Conservation (phyloP, 805 yeast species). For the Sugiyamaella americana region DNA sequence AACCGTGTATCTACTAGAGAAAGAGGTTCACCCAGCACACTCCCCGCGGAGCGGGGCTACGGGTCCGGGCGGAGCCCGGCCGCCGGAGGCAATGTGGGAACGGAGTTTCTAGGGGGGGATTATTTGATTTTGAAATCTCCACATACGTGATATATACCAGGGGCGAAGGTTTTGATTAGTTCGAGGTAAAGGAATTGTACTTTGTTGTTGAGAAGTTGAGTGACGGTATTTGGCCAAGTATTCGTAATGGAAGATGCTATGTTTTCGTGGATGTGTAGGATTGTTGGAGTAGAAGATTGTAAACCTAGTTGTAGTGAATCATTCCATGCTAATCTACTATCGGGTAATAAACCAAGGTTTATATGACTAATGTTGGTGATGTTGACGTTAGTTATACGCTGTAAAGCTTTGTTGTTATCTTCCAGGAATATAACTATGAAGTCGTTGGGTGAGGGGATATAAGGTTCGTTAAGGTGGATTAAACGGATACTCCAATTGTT, state of each 20-base stretch:
- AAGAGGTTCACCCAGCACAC: too few relatives aligned
- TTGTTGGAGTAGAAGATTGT: neutral
- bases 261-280: conserved; percentile 70
- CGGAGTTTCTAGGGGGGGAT: neutral
- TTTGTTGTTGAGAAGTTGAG: conserved; percentile 2
- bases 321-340: conserved; percentile 58
- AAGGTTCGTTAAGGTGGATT: conserved; percentile 32
- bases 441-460: conserved; percentile 26
- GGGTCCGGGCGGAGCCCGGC: neutral
- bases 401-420: conserved; percentile 47
- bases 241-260: conserved; percentile 43
- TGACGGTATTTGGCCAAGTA: conserved; percentile 26
- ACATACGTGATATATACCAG: conserved; percentile 77
- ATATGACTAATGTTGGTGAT: conserved; percentile 45
- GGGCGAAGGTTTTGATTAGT: conserved; percentile 78
- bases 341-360: conserved; percentile 74
- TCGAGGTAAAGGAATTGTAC: conserved; percentile 41
- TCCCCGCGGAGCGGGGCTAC: neutral
- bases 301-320: conserved; percentile 31
- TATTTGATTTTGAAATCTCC: conserved; percentile 39
- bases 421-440: conserved; percentile 54
- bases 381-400: conserved; percentile 28
- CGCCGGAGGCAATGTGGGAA: neutral
- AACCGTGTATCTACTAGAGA: too few relatives aligned
- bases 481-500: conserved; percentile 40